Base-by-base conservation (phyloP, 352 stramenopile genomes). In the Pseudoperonospora humuli region DNA sequence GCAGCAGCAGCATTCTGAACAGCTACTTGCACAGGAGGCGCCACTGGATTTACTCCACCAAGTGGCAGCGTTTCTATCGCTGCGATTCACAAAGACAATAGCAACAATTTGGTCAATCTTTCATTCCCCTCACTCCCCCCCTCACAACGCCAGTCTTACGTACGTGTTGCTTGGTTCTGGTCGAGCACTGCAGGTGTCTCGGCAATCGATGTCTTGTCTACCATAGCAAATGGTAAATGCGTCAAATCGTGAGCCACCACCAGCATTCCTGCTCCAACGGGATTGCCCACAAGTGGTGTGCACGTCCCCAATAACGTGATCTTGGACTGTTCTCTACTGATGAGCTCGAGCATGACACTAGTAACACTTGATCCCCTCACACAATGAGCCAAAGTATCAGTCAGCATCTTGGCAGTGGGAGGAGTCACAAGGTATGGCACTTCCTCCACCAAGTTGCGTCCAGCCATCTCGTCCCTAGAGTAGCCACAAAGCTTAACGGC, bases 391-490 rank as follows among this genome's bases (percentile, higher is more conserved):
- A 88, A 58, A n/a, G 75, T 74, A 45, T 84, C 67, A 23, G 64
- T 63, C 34, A 92, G 54, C 7, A 66, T 48, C 38, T 64, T 58
- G 8, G 67, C 73, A 3, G 69, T 84, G 13, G 74, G 25, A 5
- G 72, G 64, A 2, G 73, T 70, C 19, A 92, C 72, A 19, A 92
- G 57, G 41, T 79, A 84, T 10, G 70, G 73, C 19, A 90, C 52
- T 17, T 92, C 80, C 28, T 80, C 67, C 21, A 81, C 54, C 19
- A 92, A 43, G 24, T 85, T 75, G 19, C 80, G 74, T 0, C 80
- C 80, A 0, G 80, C 80, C 63, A 92, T 81, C 47, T 92, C 75
- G 40, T 92, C 77, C n/a, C 80, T 66, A 18, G 69, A 66, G 51
- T 77, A 89, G n/a, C 80, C 80, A 24, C 69, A 68, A 34, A 83